Evolutionary conservation across 306 rosid genomes (phyloP), one percentile per base, ranked within the genome.

Genomic region (Cicer yamashitae): DNA sequence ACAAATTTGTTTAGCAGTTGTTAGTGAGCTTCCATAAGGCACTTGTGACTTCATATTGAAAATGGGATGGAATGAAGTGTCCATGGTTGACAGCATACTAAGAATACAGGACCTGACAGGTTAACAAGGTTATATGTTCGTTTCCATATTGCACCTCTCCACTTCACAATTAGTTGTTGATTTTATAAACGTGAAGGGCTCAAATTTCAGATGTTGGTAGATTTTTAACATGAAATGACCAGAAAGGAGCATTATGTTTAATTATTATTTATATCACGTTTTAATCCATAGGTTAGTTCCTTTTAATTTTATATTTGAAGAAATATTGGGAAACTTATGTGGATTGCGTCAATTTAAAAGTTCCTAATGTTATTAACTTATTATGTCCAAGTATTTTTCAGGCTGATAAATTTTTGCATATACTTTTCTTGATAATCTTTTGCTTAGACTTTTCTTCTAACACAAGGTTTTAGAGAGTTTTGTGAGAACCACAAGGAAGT

Each of bases 1-100:
- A 45, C 48, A 58, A 52, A 30, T 52, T 30, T 64, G 43, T 74
- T 65, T 18, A 37, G n/a, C 41, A 30, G 74, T 34, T 80, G 47
- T 45, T 63, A 54, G 38, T 5, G 37, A 70, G 13, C 3, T 75
- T 53, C 20, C 10, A 3, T 45, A 47, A 13, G 52, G 38, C 14
- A 39, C 48, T 40, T 34, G 52, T 44, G 67, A 20, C 18, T 2
- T 43, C 12, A 67, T 20, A 22, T 8, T 47, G 73, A 48, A 46
- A 17, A 10, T 18, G 39, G 59, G 10, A 63, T 46, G 13, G 50
- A 34, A 37, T 70, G n/a, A 18, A 7, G 76, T 47, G 67, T 48
- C 64, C 18, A 38, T 52, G 25, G 8, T 17, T 58, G 63, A 40
- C 17, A 56, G 11, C 41, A 71, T 40, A 10, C 25, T 40, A 57